phyloP scores from a whole-genome alignment of 2,329 filamentous ascomycete genomes.

The Botrytis deweyae region DNA sequence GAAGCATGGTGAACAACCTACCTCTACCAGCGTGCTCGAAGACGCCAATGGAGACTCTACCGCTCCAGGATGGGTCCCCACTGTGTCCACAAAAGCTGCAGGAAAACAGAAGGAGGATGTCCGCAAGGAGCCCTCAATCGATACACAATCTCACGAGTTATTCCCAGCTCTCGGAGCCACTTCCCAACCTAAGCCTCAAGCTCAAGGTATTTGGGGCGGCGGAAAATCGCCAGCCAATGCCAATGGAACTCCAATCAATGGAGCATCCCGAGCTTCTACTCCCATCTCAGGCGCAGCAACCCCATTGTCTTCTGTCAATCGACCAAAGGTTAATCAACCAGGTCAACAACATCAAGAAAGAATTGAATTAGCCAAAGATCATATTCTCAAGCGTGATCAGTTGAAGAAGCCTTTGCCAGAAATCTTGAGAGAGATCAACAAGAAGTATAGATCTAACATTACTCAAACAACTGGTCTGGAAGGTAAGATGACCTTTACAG shows the following conservation, averaged over 20 bases:
- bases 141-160: conserved; percentile 84
- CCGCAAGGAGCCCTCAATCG: conserved; percentile 50
- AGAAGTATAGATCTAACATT: conserved; percentile 82
- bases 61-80: conserved; percentile 49
- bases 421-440: conserved; percentile 87
- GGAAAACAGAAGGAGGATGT: conserved; percentile 65
- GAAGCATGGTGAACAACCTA: conserved; percentile 53
- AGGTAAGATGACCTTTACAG: conserved; percentile 77
- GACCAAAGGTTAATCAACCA: conserved; percentile 64
- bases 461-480: conserved; percentile 72
- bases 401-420: conserved; percentile 84
- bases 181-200: conserved; percentile 59
- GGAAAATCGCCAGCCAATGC: conserved; percentile 56
- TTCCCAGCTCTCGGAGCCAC: conserved; percentile 86
- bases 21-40: conserved; percentile 41
- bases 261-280: conserved; percentile 50
- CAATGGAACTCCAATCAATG: conserved; percentile 53
- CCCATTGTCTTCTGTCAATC: conserved; percentile 37
- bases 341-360: conserved; percentile 43
- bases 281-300: conserved; percentile 59
- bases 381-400: conserved; percentile 73
- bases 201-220: conserved; percentile 74
- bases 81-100: conserved; percentile 61
- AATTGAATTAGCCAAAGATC: conserved; percentile 54
- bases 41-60: conserved; percentile 43